These are phyloP conservation scores for Colletotrichum chrysophilum DNA, from an alignment of 2,329 filamentous ascomycete species.

Conservation along the genomic window DNA sequence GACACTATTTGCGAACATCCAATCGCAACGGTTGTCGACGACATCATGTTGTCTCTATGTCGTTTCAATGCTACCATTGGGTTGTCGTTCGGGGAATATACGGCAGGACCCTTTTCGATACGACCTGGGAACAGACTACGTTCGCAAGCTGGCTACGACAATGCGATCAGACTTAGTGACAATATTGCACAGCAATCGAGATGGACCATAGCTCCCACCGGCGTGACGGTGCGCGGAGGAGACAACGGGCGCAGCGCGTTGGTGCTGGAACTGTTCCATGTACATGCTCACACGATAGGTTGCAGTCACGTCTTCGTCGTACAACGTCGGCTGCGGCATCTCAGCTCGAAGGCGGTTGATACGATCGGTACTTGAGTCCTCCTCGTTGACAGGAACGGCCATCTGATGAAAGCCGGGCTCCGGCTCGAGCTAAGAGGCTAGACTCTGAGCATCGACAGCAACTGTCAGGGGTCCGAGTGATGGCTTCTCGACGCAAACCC, in stretches of 20 bases:
- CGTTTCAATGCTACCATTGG: neutral
- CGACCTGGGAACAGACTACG: neutral
- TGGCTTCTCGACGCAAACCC: neutral
- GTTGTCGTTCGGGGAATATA: neutral
- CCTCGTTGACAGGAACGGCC: neutral
- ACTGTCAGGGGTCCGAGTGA: neutral
- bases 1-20: neutral
- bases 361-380: neutral
- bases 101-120: neutral
- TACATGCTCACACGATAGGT: neutral
- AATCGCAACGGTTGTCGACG: constrained; percentile 4
- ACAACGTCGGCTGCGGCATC: neutral
- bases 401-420: neutral
- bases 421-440: neutral
- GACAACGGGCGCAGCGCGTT: neutral
- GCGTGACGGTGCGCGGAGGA: neutral
- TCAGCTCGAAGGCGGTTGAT: neutral
- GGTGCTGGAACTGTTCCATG: neutral
- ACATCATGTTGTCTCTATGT: neutral
- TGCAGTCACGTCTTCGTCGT: neutral
- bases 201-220: neutral
- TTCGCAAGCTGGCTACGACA: neutral
- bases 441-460: neutral
- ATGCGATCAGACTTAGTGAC: neutral
- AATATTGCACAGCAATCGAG: neutral